Evolutionary conservation across 441 rosid species (phyloP), one percentile per base, ranked within the genome.

Genomic region (Populus tomentosa): DNA sequence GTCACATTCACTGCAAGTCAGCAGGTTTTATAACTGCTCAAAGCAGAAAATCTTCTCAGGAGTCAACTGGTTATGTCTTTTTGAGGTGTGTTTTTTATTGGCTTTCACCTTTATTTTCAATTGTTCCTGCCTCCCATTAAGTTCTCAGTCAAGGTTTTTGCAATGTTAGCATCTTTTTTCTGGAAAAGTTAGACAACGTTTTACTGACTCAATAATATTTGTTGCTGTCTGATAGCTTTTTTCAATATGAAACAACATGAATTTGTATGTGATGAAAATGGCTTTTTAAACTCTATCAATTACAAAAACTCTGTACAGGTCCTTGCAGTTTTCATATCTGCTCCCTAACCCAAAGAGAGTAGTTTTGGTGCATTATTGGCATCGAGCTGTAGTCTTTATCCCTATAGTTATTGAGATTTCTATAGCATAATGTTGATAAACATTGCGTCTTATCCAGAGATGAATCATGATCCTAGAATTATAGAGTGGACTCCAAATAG

Each of bases 1-100:
- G 99, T 76, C 99, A 97, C 82, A 91, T 97, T 74, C 91, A 97
- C 80, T 97, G 98, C 94, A 97, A 94, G 84, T 83, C 98, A 28
- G 88, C 83, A 20, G 98, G 98, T 77, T 94, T 74, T 80, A 83
- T 97, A 71, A 94, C 98, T 65, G 98, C 98, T 64, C 99, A 96
- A 67, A 89, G 98, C 89, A 89, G 98, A 35, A 96, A 96, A 85
- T 81, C 99, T 71, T 94, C 98, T 76, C 97, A 93, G 79, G 98
- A 96, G 80, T 82, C 88, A 23, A 94, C 98, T 74, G 99, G 98
- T 81, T 96, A 91, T 65, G 95, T 96, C 35, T 96, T 96, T 84
- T 79, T 93, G 81, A 94, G 99, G 98, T 90, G 20, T 64, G 81
- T 67, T 11, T 36, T 76, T 72, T 71, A 53, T 69, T 26, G 9